A percentile compares a stretch with the other conserved stretches of the same genome.
Evolutionary conservation across 306 rosid species (phyloP).

Genomic region (Crotalaria pallida): DNA sequence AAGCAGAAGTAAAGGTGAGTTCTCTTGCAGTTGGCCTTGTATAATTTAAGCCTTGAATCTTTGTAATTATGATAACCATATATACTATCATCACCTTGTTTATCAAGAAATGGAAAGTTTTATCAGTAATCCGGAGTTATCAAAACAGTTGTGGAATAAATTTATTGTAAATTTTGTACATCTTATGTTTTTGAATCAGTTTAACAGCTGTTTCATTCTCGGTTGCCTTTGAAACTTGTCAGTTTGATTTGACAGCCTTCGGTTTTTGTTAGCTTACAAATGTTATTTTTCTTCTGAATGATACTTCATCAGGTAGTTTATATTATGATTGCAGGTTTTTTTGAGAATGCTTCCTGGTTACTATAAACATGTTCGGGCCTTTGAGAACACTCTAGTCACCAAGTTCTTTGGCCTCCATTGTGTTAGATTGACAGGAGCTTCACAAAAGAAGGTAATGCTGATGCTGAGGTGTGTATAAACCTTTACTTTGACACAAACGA

Average conservation of each 20-base stretch:
- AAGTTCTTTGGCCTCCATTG: slow-evolving; percentile 95
- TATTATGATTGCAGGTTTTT: slow-evolving; percentile 63
- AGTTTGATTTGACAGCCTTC: background rate
- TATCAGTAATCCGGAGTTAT: background rate
- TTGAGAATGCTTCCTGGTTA: slow-evolving; percentile 94
- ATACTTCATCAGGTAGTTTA: slow-evolving; percentile 30
- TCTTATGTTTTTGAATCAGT: background rate
- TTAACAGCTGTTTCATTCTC: background rate
- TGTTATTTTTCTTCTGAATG: slow-evolving; percentile 6
- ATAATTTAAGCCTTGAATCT: background rate
- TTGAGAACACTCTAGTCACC: slow-evolving; percentile 87
- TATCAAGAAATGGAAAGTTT: background rate
- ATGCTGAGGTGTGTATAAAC: background rate
- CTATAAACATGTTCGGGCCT: slow-evolving; percentile 82
- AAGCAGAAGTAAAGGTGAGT: slow-evolving; percentile 91
- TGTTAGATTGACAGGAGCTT: slow-evolving; percentile 73
- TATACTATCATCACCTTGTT: background rate
- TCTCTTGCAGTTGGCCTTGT: slow-evolving; percentile 14
- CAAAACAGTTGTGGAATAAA: background rate
- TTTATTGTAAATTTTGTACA: background rate
- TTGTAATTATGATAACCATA: slow-evolving; percentile 1
- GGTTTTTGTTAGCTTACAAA: background rate
- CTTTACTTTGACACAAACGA: background rate
- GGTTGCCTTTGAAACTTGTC: background rate
- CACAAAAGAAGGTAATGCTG: slow-evolving; percentile 84